Evolutionary conservation across 345 rosid genomes (phyloP).

Genomic region (Excoecaria cochinchinensis): DNA sequence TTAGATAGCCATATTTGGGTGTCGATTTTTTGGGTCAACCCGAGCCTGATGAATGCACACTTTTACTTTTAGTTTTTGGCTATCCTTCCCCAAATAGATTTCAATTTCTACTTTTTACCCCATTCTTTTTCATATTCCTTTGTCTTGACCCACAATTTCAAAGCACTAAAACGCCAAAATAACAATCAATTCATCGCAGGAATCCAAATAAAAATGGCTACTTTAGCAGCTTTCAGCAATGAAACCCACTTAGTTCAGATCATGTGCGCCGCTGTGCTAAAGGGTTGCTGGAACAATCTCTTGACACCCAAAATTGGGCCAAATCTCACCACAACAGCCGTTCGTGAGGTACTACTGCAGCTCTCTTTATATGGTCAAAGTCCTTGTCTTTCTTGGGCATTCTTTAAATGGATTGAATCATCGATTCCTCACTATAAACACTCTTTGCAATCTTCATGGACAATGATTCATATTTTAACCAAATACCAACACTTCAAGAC

Average conservation of each 20-base stretch:
- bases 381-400: slow-evolving; percentile 55
- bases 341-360: slow-evolving; percentile 51
- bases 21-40: no score
- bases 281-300: slow-evolving; percentile 64
- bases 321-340: slow-evolving; percentile 40
- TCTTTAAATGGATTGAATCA: slow-evolving; percentile 58
- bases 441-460: slow-evolving; percentile 70
- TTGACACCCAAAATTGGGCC: slow-evolving; percentile 38
- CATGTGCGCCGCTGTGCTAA: slow-evolving; percentile 47
- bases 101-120: neutral
- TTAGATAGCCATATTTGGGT: no score
- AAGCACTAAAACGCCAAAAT: neutral
- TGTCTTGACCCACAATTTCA: no score
- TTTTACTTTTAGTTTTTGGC: neutral
- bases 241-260: slow-evolving; percentile 45
- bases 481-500: slow-evolving; percentile 62
- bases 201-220: slow-evolving; percentile 12
- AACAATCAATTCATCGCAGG: neutral
- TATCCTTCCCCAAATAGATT: neutral
- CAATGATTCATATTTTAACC: slow-evolving; percentile 67
- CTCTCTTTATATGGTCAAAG: slow-evolving; percentile 35
- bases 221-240: neutral
- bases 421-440: slow-evolving; percentile 48
- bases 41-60: no score
- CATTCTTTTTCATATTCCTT: no score